Base-by-base conservation (phyloP, 495 filamentous ascomycete species). In the Hypoxylon trugodes region DNA sequence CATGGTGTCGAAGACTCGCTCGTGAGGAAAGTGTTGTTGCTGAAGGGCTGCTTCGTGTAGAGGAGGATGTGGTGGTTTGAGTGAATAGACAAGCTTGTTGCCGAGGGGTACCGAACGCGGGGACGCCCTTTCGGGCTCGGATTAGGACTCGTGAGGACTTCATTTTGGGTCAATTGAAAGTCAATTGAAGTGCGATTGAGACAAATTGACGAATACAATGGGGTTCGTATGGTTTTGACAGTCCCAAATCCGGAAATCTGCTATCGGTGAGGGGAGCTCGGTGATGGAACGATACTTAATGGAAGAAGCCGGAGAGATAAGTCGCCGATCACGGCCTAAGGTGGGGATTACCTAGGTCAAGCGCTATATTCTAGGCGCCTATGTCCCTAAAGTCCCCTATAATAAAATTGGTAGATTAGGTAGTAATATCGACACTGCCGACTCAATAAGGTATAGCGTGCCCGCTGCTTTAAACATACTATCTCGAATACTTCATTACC, bases 101-200 rank as follows among this genome's bases (percentile, higher is more conserved):
- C 40, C 24, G 43, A 25, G 67, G 35, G 15, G 21, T 30, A 49
- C 46, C 51, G 53, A 68, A 49, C 25, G 33, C 24, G 3, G 50
- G 45, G 1, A 75, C 19, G 45, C 71, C 69, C 47, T 68, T 71
- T 13, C 56, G 57, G 55, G 65, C 63, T 16, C 55, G 56, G 41
- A 61, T 54, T 22, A 68, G 41, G 45, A 68, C 60, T 66, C 65
- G 61, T 22, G 72, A 67, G 21, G 66, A 43, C 65, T 69, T 76
- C 75, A 78, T 78, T 19, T 59, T 69, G 51, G 21, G 36, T 65
- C 67, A 71, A 73, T 74, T 66, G 65, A 42, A 9, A 53, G 30
- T 46, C 55, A 59, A 60, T 65, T 48, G 35, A 21, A 38, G 30
- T 22, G 50, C 26, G 25, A 48, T 3, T 4, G 55, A 13, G n/a